Conservation (phyloP, 202 grass and related monocot genomes). For the Eragrostis tef region DNA sequence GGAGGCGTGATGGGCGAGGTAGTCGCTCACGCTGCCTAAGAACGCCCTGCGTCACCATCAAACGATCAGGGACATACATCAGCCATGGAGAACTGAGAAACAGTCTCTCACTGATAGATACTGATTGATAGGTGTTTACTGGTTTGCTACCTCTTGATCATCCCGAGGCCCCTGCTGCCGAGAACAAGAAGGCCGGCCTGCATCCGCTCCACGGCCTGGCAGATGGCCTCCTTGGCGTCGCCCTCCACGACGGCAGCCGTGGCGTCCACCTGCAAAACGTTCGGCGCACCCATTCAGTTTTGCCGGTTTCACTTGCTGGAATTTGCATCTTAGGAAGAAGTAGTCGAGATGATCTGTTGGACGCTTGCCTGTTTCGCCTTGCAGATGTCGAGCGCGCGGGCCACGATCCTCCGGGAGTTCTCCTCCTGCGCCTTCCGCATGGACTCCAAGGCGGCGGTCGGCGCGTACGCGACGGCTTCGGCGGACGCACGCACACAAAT, state of each 20-base stretch:
- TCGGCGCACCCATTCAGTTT: background rate
- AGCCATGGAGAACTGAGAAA: background rate
- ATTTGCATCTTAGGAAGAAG: background rate
- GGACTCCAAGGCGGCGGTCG: conserved; percentile 44
- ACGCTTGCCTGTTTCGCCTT: conserved; percentile 40
- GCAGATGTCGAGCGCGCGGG: conserved; percentile 57
- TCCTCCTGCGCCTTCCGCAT: conserved; percentile 61
- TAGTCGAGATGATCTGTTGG: background rate
- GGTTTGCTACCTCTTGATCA: conserved; percentile 57
- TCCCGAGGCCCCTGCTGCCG: conserved; percentile 69
- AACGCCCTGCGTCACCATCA: conserved; percentile 58
- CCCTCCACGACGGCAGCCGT: conserved; percentile 59
- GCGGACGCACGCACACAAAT: background rate
- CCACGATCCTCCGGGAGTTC: conserved; percentile 49
- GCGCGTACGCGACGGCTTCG: conserved; percentile 42
- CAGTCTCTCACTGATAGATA: background rate
- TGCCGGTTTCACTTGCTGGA: background rate
- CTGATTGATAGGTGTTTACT: background rate
- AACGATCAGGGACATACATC: background rate
- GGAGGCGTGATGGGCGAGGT: conserved; percentile 64
- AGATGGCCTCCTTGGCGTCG: conserved; percentile 75
- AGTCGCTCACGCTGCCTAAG: conserved; percentile 85
- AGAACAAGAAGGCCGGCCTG: conserved; percentile 64
- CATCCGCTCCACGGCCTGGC: conserved; percentile 60
- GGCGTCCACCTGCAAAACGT: conserved; percentile 46